Evolutionary conservation across 805 yeast species (phyloP).

Genomic region (Millerozyma acaciae): DNA sequence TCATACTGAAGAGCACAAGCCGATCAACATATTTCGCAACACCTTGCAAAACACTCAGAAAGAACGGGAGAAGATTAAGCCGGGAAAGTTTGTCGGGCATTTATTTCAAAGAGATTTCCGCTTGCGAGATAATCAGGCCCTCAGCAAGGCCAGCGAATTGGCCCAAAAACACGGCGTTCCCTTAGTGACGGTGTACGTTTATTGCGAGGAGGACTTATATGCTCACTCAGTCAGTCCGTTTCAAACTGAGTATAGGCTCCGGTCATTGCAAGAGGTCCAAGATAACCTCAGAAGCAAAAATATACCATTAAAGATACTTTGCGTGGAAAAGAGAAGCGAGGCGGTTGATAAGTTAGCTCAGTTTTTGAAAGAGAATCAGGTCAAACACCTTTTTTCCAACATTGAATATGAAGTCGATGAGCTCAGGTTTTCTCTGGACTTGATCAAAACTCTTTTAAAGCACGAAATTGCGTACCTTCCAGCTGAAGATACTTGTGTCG

Average conservation of each 20-base stretch:
- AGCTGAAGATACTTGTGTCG: conserved; percentile 39
- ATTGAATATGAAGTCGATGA: conserved; percentile 46
- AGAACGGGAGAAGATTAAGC: conserved; percentile 6
- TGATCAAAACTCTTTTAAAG: conserved; percentile 12
- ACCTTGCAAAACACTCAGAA: conserved; percentile 9
- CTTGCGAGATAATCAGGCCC: conserved; percentile 40
- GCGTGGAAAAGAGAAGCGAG: conserved; percentile 31
- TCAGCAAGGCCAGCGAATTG: conserved; percentile 30
- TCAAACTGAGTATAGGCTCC: conserved; percentile 36
- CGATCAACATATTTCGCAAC: conserved; percentile 17
- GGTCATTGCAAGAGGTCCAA: conserved; percentile 28
- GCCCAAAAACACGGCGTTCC: conserved; percentile 27
- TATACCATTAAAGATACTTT: conserved; percentile 38
- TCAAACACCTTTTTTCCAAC: conserved; percentile 30
- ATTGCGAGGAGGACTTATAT: conserved; percentile 36
- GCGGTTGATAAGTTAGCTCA: conserved; percentile 17
- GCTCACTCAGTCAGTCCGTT: conserved; percentile 43
- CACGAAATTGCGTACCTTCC: conserved; percentile 20
- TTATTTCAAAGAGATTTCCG: conserved; percentile 49
- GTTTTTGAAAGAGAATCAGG: conserved; percentile 21
- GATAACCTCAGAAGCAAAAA: conserved; percentile 25
- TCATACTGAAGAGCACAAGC: conserved; percentile 26
- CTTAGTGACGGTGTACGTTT: conserved; percentile 39
- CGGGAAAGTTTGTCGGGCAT: conserved; percentile 32
- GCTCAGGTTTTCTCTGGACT: conserved; percentile 23